These are phyloP conservation scores for Euptelea pleiosperma DNA, from an alignment of 164 flowering plant genomes.

Conservation along the genomic window DNA sequence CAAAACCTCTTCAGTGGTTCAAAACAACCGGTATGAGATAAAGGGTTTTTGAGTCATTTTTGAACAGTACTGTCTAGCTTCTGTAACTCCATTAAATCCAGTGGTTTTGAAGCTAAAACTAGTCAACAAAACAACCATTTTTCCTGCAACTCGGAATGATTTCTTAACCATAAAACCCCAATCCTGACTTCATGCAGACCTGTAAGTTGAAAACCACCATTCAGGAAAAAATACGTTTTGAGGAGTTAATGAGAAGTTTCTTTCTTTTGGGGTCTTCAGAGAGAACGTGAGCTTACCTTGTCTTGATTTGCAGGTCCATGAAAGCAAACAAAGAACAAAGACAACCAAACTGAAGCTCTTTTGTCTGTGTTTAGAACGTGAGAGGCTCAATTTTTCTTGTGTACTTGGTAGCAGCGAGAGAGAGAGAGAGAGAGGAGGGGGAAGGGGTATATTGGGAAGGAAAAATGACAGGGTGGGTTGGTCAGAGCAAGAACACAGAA, in stretches of 20 bases:
- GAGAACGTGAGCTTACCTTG: conserved; percentile 25
- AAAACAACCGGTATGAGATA: conserved; percentile 1
- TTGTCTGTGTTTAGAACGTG: conserved; percentile 26
- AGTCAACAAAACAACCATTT: not conserved
- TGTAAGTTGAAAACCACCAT: not conserved
- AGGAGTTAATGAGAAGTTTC: not conserved
- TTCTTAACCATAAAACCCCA: conserved; percentile 7
- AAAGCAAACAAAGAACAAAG: conserved; percentile 30
- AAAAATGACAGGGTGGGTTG: conserved; percentile 3
- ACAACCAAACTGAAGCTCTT: conserved; percentile 21
- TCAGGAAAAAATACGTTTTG: not conserved
- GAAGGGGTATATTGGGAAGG: too few species aligned
- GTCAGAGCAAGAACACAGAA: not conserved
- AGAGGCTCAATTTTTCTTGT: conserved; percentile 11
- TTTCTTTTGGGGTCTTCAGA: not conserved
- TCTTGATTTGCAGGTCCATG: conserved; percentile 25
- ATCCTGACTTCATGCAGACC: too few species aligned
- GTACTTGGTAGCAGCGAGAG: conserved; percentile 2
- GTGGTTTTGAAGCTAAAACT: too few species aligned
- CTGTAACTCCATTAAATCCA: too few species aligned
- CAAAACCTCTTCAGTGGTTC: conserved; percentile 5
- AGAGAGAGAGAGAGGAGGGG: conserved; percentile 11
- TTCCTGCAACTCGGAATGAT: conserved; percentile 8
- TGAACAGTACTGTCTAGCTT: too few species aligned
- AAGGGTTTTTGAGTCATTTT: not conserved